Conservation (phyloP, 805 yeast genomes). For the Pichia scutulata region DNA sequence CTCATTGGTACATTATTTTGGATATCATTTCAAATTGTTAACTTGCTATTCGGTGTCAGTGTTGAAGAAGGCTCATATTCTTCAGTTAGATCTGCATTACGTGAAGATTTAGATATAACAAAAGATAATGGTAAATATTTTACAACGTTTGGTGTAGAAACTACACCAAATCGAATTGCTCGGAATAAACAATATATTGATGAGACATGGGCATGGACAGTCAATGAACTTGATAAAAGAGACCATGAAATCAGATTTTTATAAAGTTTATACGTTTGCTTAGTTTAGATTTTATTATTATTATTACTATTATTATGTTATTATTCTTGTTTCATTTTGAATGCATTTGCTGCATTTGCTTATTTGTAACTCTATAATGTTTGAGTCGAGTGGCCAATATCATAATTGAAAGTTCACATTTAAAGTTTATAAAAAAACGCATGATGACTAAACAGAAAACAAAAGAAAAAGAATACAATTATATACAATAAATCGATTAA, state of each 20-base stretch:
- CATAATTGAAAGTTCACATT: not conserved
- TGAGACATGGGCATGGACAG: conserved; percentile 75
- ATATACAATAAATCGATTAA: conserved; percentile 17
- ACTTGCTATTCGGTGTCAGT: conserved; percentile 60
- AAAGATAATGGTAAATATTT: conserved; percentile 64
- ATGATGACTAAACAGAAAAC: not conserved
- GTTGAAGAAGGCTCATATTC: conserved; percentile 66
- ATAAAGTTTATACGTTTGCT: not conserved
- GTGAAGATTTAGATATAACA: conserved; percentile 39
- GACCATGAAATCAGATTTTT: conserved; percentile 27
- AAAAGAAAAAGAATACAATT: not conserved
- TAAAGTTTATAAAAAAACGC: not conserved
- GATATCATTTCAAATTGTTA: conserved; percentile 63
- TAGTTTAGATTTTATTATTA: not conserved
- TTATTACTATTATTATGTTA: not conserved
- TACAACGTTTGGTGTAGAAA: conserved; percentile 50
- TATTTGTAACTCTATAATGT: no score
- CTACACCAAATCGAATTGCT: conserved; percentile 53
- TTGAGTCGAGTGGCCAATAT: not conserved
- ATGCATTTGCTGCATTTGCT: not conserved
- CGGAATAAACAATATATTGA: conserved; percentile 52
- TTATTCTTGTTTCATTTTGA: not conserved
- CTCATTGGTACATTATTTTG: conserved; percentile 69
- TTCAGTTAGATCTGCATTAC: conserved; percentile 54
- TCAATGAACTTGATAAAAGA: conserved; percentile 47